phyloP scores from a whole-genome alignment of 83 land plant species.

The Picea mariana region DNA sequence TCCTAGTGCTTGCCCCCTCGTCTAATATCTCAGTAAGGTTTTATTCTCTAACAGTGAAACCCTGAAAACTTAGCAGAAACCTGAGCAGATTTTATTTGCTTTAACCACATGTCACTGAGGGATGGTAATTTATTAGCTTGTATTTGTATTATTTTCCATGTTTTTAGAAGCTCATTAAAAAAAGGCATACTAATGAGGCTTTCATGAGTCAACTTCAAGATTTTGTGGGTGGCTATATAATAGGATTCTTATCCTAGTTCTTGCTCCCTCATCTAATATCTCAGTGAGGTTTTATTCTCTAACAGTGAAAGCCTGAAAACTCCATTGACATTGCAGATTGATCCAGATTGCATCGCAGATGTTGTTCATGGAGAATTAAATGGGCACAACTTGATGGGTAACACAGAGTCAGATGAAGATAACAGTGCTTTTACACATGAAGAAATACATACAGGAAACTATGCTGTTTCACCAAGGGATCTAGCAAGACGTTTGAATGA shows the following conservation, averaged over 20 bases:
- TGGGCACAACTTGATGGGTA: slow-evolving; percentile 17
- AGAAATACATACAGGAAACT: slow-evolving; percentile 24
- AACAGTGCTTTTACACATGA: slow-evolving; percentile 18
- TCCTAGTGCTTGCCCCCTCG: not conserved
- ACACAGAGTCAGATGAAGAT: slow-evolving; percentile 20
- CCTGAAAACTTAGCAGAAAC: not conserved
- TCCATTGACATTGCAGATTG: slow-evolving; percentile 35
- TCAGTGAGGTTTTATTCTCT: not conserved
- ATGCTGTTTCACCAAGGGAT: slow-evolving; percentile 68
- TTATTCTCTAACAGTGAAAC: not conserved
- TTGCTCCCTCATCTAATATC: not conserved
- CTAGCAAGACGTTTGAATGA: slow-evolving; percentile 71
- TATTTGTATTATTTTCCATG: not conserved
- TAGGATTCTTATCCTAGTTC: not conserved
- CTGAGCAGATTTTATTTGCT: not conserved
- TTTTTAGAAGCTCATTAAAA: too few relatives aligned
- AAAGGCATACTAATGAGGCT: too few relatives aligned
- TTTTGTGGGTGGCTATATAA: not conserved
- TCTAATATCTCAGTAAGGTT: not conserved
- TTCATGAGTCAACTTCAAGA: not conserved
- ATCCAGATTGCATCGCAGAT: slow-evolving; percentile 46
- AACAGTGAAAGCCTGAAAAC: not conserved
- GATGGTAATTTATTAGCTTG: not conserved
- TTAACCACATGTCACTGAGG: not conserved
- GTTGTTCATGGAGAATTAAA: slow-evolving; percentile 60